phyloP scores from a whole-genome alignment of 768 basidiomycete species.

The Termitomyces sp. region DNA sequence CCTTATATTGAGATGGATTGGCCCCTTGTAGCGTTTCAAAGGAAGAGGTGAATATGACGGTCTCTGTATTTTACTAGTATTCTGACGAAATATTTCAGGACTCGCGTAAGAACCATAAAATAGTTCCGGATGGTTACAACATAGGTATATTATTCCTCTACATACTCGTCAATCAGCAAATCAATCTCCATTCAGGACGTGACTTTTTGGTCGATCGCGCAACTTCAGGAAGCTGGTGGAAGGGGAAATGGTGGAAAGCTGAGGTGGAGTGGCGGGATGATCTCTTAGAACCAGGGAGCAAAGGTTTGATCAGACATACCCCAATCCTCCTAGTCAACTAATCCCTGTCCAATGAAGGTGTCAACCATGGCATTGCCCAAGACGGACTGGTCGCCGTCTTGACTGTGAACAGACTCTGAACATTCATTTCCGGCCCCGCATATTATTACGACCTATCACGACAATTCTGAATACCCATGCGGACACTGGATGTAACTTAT shows the following conservation, averaged over 20 bases:
- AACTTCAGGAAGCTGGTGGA: constrained; percentile 56
- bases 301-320: constrained; percentile 44
- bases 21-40: constrained; percentile 58
- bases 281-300: constrained; percentile 63
- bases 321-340: background rate
- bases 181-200: constrained; percentile 43
- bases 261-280: constrained; percentile 75
- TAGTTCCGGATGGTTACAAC: constrained; percentile 79
- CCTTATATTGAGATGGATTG: background rate
- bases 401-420: constrained; percentile 43
- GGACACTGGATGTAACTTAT: constrained; percentile 9
- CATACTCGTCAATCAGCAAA: background rate
- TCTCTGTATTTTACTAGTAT: background rate
- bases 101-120: constrained; percentile 66
- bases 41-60: constrained; percentile 47
- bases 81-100: constrained; percentile 31
- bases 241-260: constrained; percentile 71
- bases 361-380: constrained; percentile 79
- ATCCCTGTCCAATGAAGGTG: constrained; percentile 40
- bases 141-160: constrained; percentile 27
- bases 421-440: background rate
- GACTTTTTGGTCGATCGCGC: constrained; percentile 76
- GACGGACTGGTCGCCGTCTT: constrained; percentile 82
- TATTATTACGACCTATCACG: constrained; percentile 1
- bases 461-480: background rate